Conservation (phyloP, 1,284 basidiomycete species). For the Marasmius tenuissimus region DNA sequence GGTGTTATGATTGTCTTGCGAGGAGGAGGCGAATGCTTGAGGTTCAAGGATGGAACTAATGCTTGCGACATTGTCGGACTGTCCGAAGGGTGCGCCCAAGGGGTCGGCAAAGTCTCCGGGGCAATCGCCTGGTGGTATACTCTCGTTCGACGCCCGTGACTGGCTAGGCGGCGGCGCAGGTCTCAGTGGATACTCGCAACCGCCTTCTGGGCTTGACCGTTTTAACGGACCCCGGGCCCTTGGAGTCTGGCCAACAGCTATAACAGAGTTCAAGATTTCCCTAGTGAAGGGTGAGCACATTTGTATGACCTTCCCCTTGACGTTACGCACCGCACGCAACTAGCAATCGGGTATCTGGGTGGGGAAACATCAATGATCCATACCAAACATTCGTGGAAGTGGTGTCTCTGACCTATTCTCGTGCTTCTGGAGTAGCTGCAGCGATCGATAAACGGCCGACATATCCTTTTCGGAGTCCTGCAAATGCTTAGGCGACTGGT, state of each 20-base stretch:
- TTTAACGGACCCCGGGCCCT: background rate
- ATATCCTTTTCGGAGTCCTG: conserved; percentile 61
- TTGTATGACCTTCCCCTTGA: too few species aligned
- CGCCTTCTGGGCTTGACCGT: too few species aligned
- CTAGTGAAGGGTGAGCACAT: background rate
- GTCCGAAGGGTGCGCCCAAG: too few species aligned
- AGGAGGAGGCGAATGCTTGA: too few species aligned
- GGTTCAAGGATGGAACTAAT: too few species aligned
- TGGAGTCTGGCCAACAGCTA: background rate
- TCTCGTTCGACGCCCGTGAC: too few species aligned
- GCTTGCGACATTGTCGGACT: too few species aligned
- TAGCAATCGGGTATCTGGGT: conserved; percentile 47
- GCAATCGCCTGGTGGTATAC: too few species aligned
- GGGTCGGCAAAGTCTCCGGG: too few species aligned
- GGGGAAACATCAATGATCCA: background rate
- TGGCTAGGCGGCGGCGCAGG: too few species aligned
- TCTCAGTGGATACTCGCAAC: too few species aligned
- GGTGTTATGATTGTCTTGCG: too few species aligned
- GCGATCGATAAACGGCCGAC: conserved; percentile 69
- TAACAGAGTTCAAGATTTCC: background rate
- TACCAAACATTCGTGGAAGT: background rate
- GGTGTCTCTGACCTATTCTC: conserved; percentile 43
- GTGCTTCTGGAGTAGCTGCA: conserved; percentile 53
- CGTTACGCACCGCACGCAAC: conserved; percentile 23
- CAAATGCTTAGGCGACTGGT: conserved; percentile 47